A percentile compares a stretch with the other conserved stretches of the same genome.
These are phyloP conservation scores for Mycocentrospora acerina DNA, from an alignment of 2,329 filamentous ascomycete genomes.

Conservation along the genomic window DNA sequence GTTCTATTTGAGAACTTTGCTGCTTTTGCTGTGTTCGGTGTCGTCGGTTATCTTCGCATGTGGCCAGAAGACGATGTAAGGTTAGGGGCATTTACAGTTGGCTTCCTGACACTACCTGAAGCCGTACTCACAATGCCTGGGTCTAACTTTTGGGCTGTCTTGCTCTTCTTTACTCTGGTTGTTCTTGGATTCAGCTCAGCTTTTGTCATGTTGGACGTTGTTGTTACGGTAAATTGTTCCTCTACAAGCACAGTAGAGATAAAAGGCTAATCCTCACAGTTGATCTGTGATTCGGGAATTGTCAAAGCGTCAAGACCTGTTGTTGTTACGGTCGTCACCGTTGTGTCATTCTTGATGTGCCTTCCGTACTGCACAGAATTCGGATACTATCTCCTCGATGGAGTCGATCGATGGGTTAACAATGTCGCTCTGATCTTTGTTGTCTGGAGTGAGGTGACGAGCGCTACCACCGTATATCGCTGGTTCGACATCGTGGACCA, in stretches of 20 bases:
- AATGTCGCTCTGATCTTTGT: constrained; percentile 58
- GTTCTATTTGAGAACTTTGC: constrained; percentile 59
- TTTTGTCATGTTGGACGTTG: constrained; percentile 61
- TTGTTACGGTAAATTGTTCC: too few relatives aligned
- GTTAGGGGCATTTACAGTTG: constrained; percentile 59
- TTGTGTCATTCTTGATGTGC: constrained; percentile 56
- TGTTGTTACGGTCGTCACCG: constrained; percentile 53
- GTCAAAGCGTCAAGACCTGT: constrained; percentile 48
- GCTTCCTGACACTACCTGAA: constrained; percentile 60
- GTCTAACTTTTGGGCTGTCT: constrained; percentile 60
- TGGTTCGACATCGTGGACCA: constrained; percentile 52
- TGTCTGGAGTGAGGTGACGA: constrained; percentile 55
- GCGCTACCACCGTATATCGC: constrained; percentile 56
- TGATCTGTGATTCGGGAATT: constrained; percentile 55
- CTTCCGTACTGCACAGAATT: constrained; percentile 61
- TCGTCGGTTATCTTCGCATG: constrained; percentile 53
- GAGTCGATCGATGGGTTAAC: constrained; percentile 59
- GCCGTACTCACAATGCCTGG: constrained; percentile 60
- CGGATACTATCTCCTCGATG: constrained; percentile 57
- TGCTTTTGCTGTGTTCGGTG: constrained; percentile 56
- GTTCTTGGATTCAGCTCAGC: constrained; percentile 61
- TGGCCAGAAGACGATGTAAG: constrained; percentile 47
- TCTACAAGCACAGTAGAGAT: too few relatives aligned
- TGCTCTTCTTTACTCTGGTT: constrained; percentile 60
- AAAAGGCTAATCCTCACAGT: too few relatives aligned